Evolutionary conservation across 345 rosid genomes (phyloP).

Genomic region (Mangifera indica): DNA sequence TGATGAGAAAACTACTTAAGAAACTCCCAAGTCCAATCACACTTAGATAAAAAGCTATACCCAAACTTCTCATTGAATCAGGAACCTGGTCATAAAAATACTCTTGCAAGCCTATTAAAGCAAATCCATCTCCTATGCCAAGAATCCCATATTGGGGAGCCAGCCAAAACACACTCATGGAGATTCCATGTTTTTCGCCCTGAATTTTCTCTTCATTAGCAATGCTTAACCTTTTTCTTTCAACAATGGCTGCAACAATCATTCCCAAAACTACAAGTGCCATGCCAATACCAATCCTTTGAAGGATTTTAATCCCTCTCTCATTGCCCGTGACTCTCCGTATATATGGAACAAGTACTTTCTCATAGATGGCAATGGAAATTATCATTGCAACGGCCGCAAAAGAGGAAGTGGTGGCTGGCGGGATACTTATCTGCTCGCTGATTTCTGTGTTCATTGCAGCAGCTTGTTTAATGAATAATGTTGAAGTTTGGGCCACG

Average conservation of each 20-base stretch:
- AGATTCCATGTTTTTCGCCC: not conserved
- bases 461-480: constrained; percentile 37
- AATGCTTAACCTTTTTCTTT: constrained; percentile 37
- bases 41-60: constrained; percentile 57
- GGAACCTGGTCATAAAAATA: constrained; percentile 71
- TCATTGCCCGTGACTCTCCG: constrained; percentile 39
- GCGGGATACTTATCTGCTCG: constrained; percentile 38
- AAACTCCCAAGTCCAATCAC: constrained; percentile 53
- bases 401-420: constrained; percentile 38
- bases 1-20: constrained; percentile 45
- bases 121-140: constrained; percentile 56
- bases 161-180: constrained; percentile 45
- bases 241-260: constrained; percentile 46
- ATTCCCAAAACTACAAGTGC: constrained; percentile 33
- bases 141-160: constrained; percentile 47
- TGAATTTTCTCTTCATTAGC: constrained; percentile 14
- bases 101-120: constrained; percentile 63
- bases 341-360: constrained; percentile 37
- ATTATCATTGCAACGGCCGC: constrained; percentile 43
- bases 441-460: constrained; percentile 46
- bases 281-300: constrained; percentile 53
- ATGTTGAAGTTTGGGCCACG: constrained; percentile 29
- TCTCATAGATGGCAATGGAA: constrained; percentile 46
- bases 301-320: constrained; percentile 51
- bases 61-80: constrained; percentile 64